These are phyloP conservation scores for Colletotrichum sp. DNA, from an alignment of 2,329 filamentous ascomycete species.

Conservation along the genomic window DNA sequence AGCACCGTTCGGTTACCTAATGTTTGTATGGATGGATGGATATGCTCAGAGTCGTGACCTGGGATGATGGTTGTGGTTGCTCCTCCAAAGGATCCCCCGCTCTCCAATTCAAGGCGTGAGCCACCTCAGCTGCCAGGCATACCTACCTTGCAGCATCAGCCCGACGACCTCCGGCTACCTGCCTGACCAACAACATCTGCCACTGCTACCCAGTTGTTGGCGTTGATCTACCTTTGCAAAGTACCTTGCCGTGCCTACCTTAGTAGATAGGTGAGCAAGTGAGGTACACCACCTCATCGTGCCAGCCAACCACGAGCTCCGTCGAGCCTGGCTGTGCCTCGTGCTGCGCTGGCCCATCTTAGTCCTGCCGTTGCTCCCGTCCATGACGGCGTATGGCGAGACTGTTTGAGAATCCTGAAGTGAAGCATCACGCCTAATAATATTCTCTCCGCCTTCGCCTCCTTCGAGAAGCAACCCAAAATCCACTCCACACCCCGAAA, in stretches of 20 bases:
- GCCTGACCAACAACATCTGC: not conserved
- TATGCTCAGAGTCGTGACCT: not conserved
- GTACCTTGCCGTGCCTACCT: not conserved
- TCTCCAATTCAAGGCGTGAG: not conserved
- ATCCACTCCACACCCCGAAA: not conserved
- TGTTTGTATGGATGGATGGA: not conserved
- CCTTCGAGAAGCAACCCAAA: not conserved
- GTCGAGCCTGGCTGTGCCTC: not conserved
- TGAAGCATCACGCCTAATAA: not conserved
- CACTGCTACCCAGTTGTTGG: not conserved
- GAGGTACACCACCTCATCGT: not conserved
- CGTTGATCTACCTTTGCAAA: not conserved
- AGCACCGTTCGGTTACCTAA: not conserved
- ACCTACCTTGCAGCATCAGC: not conserved
- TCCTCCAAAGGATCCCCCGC: not conserved
- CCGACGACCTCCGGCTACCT: not conserved
- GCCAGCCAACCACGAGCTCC: not conserved
- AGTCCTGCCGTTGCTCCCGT: slow-evolving; percentile 8
- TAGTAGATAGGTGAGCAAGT: not conserved
- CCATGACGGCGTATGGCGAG: not conserved
- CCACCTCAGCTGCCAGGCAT: not conserved
- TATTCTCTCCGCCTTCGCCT: not conserved
- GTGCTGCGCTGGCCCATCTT: not conserved
- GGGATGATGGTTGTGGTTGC: not conserved
- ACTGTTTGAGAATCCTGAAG: not conserved